Conservation (phyloP, 177 flowering plant genomes). For the Vitis hybrid region DNA sequence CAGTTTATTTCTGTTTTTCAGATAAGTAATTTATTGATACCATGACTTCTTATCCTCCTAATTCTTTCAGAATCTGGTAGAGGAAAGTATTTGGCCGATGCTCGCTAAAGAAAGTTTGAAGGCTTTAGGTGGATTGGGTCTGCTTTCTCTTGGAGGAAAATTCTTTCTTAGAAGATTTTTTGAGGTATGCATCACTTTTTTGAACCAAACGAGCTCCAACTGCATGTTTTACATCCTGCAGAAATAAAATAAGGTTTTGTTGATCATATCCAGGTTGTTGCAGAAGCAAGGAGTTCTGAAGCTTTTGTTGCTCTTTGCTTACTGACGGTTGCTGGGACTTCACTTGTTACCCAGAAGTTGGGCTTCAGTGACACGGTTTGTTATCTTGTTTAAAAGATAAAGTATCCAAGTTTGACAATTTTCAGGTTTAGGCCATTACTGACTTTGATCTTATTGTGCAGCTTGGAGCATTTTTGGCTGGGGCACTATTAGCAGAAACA, state of each 20-base stretch:
- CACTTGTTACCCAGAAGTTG: slow-evolving; percentile 86
- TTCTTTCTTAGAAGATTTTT: slow-evolving; percentile 81
- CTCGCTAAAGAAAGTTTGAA: slow-evolving; percentile 87
- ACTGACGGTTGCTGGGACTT: slow-evolving; percentile 92
- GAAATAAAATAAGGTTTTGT: slow-evolving; percentile 12
- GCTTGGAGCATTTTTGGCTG: slow-evolving; percentile 99
- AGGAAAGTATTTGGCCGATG: slow-evolving; percentile 90
- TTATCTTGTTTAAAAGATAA: slow-evolving; percentile 2
- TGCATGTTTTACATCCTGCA: neutral
- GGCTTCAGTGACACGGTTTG: slow-evolving; percentile 98
- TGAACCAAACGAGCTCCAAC: neutral
- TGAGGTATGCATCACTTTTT: slow-evolving; percentile 54
- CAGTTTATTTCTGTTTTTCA: neutral
- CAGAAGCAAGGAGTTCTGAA: slow-evolving; percentile 96
- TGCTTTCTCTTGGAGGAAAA: slow-evolving; percentile 93
- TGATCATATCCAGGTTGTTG: slow-evolving; percentile 67
- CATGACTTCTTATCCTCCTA: neutral
- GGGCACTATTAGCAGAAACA: slow-evolving; percentile 95
- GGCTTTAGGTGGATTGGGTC: slow-evolving; percentile 86
- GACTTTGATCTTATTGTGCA: slow-evolving; percentile 31
- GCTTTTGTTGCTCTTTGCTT: slow-evolving; percentile 98
- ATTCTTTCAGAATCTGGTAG: slow-evolving; percentile 52
- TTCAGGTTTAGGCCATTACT: neutral
- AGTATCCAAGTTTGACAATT: neutral
- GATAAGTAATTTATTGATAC: neutral